Evolutionary conservation across 2,329 filamentous ascomycete genomes (phyloP).

Genomic region (Aspergillus fischeri): DNA sequence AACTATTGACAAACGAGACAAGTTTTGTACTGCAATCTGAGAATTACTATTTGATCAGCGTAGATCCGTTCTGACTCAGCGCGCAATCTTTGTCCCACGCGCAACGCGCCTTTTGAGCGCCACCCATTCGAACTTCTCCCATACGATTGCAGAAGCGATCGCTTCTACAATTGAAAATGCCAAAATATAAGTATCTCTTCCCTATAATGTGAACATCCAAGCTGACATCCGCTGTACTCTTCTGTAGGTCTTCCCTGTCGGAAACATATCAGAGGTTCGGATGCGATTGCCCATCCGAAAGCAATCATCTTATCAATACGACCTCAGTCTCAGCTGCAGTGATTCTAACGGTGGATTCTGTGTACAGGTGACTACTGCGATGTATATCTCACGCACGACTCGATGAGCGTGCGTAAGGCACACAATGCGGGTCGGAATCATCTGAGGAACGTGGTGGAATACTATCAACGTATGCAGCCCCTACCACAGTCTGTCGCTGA

Average conservation of each 20-base stretch:
- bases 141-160: slow-evolving; percentile 3
- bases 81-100: background rate
- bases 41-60: background rate
- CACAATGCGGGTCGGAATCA: slow-evolving; percentile 97
- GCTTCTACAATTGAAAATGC: slow-evolving; percentile 57
- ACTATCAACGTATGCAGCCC: slow-evolving; percentile 76
- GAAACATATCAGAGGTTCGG: background rate
- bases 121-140: slow-evolving; percentile 7
- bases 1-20: background rate
- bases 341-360: slow-evolving; percentile 3
- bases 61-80: background rate
- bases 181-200: slow-evolving; percentile 67
- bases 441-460: slow-evolving; percentile 93
- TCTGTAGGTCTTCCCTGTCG: slow-evolving; percentile 52
- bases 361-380: slow-evolving; percentile 85
- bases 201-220: slow-evolving; percentile 4
- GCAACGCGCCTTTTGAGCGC: slow-evolving; percentile 16
- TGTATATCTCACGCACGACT: slow-evolving; percentile 99
- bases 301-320: background rate
- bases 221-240: slow-evolving; percentile 56
- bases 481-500: background rate
- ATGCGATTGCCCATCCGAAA: background rate
- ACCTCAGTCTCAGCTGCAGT: background rate
- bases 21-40: background rate
- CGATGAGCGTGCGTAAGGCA: slow-evolving; percentile 98